These are phyloP conservation scores for Amphicarpaea edgeworthii DNA, from an alignment of 306 rosid species.

Conservation along the genomic window DNA sequence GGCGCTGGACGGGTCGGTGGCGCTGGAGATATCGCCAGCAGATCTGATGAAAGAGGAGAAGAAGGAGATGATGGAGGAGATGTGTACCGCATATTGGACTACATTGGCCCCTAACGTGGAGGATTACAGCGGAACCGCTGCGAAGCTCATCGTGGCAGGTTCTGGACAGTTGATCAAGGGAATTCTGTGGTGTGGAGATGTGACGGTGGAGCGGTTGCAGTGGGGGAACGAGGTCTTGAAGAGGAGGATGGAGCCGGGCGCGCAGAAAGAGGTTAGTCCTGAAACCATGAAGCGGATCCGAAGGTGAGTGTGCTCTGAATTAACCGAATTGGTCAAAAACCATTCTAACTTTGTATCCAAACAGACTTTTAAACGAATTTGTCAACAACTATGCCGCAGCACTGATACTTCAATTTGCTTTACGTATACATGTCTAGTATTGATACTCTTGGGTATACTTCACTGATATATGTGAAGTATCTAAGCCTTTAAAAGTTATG, in stretches of 20 bases:
- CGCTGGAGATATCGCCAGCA: conserved; percentile 65
- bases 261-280: conserved; percentile 65
- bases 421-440: no score
- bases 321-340: no score
- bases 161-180: conserved; percentile 84
- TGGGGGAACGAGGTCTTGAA: conserved; percentile 89
- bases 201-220: conserved; percentile 83
- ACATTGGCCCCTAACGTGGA: conserved; percentile 98
- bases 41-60: conserved; percentile 67
- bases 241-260: conserved; percentile 57
- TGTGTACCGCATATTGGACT: conserved; percentile 87
- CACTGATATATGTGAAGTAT: no score
- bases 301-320: conserved; percentile 54
- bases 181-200: conserved; percentile 97
- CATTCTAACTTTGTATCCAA: no score
- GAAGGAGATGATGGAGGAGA: conserved; percentile 74
- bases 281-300: conserved; percentile 75
- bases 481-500: no score
- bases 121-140: conserved; percentile 74
- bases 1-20: conserved; percentile 70
- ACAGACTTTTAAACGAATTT: no score
- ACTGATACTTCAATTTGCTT: no score
- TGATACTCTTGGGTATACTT: no score
- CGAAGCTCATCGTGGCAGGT: conserved; percentile 76
- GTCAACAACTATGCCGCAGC: neutral